Evolutionary conservation across 2,329 filamentous ascomycete species (phyloP).

Genomic region (Verticillium klebahnii): DNA sequence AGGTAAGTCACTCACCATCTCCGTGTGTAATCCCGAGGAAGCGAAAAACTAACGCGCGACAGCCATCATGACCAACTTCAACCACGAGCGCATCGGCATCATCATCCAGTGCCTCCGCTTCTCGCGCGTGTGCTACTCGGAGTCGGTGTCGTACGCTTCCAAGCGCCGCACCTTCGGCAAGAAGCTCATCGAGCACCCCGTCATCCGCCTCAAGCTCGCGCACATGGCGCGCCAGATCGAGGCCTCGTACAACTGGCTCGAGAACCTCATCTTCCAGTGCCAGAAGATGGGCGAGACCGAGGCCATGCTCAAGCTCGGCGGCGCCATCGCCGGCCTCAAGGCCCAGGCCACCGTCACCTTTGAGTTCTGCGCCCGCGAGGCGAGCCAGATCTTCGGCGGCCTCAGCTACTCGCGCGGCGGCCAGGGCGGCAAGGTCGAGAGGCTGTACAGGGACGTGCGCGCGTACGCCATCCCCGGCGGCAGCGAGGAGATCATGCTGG

Average conservation of each 20-base stretch:
- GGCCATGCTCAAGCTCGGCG: slow-evolving; percentile 92
- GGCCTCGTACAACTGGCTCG: slow-evolving; percentile 93
- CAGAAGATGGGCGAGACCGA: slow-evolving; percentile 89
- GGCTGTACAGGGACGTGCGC: slow-evolving; percentile 89
- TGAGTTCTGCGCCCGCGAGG: slow-evolving; percentile 95
- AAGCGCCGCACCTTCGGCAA: slow-evolving; percentile 97
- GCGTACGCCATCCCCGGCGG: slow-evolving; percentile 96
- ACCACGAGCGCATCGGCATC: slow-evolving; percentile 98
- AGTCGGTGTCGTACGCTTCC: slow-evolving; percentile 93
- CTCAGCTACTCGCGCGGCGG: slow-evolving; percentile 88
- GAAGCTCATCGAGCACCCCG: slow-evolving; percentile 92
- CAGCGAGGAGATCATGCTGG: slow-evolving; percentile 97
- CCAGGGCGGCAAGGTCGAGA: slow-evolving; percentile 92
- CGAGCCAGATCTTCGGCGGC: slow-evolving; percentile 95
- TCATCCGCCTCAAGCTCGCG: slow-evolving; percentile 95
- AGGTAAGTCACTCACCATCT: slow-evolving; percentile 35
- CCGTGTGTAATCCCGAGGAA: too few relatives aligned
- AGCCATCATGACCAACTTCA: slow-evolving; percentile 99
- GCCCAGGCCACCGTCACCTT: slow-evolving; percentile 92
- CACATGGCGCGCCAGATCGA: slow-evolving; percentile 99
- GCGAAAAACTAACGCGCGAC: slow-evolving; percentile 11
- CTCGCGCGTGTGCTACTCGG: slow-evolving; percentile 94
- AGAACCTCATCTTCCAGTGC: slow-evolving; percentile 92
- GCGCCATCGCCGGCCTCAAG: slow-evolving; percentile 89
- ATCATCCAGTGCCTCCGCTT: slow-evolving; percentile 97